Percentiles rank a stretch among this genome's conserved stretches.
Evolutionary conservation across 371 early-diverging fungal species (phyloP).

Genomic region (Furculomyces boomerangus): DNA sequence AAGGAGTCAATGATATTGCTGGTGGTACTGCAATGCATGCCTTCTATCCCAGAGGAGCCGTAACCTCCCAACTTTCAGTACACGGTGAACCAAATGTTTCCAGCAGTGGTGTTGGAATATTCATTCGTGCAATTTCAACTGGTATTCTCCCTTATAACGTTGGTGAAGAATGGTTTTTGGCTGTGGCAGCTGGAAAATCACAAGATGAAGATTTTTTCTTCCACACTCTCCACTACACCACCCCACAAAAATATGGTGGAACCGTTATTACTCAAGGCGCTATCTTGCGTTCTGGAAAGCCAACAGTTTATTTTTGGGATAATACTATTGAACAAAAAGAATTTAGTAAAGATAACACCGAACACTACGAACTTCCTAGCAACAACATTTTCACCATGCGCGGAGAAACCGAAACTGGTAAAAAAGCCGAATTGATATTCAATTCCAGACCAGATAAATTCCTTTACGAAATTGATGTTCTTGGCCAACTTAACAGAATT

Average conservation of each 20-base stretch:
- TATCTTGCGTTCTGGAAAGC: conserved; percentile 41
- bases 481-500: conserved; percentile 74
- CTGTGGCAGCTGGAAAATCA: conserved; percentile 35
- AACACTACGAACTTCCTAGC: conserved; percentile 63
- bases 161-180: conserved; percentile 74
- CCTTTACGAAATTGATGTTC: conserved; percentile 63
- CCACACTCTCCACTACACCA: conserved; percentile 62
- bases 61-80: conserved; percentile 50
- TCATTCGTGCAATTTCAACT: conserved; percentile 64
- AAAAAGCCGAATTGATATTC: conserved; percentile 41
- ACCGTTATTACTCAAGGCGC: conserved; percentile 55
- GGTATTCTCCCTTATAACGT: conserved; percentile 66
- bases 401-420: conserved; percentile 51
- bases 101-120: conserved; percentile 51
- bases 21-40: conserved; percentile 38
- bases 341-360: conserved; percentile 35
- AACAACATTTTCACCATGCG: conserved; percentile 45
- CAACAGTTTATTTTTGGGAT: conserved; percentile 52
- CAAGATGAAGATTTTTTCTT: conserved; percentile 10
- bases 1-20: conserved; percentile 54
- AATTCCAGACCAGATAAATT: conserved; percentile 36
- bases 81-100: conserved; percentile 36
- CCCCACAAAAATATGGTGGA: conserved; percentile 53
- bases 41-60: conserved; percentile 63
- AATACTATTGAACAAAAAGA: conserved; percentile 28